Percentiles rank a stretch among this genome's conserved stretches.
Conservation (phyloP, 106 monocot genomes). For the Dactylorhiza incarnata region DNA sequence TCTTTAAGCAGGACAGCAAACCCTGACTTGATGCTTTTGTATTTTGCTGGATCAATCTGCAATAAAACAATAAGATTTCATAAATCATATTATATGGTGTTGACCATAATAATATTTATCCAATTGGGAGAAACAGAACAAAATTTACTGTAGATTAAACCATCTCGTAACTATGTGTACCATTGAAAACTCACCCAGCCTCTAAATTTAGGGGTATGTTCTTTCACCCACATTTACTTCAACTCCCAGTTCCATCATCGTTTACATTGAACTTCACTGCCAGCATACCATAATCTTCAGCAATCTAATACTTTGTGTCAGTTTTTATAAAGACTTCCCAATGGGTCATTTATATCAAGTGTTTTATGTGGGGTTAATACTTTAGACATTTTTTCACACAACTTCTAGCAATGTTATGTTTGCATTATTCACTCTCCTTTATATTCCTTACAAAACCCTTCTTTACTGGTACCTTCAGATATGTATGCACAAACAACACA, state of each 20-base stretch:
- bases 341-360: not conserved
- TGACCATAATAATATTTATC: not conserved
- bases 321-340: not conserved
- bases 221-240: too few species aligned
- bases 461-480: too few species aligned
- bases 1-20: slow-evolving; percentile 59
- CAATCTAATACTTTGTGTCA: not conserved
- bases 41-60: slow-evolving; percentile 62
- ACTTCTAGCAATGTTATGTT: not conserved
- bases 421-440: too few species aligned
- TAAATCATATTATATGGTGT: not conserved
- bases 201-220: too few species aligned
- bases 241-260: too few species aligned
- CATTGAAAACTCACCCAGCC: too few species aligned
- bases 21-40: slow-evolving; percentile 55
- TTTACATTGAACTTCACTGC: not conserved
- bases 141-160: not conserved
- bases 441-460: too few species aligned
- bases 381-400: not conserved
- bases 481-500: too few species aligned
- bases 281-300: not conserved
- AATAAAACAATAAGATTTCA: not conserved
- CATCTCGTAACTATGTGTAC: too few species aligned
- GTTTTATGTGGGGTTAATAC: not conserved
- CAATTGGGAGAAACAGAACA: not conserved